Conservation (phyloP, 176 grass and related monocot genomes). For the Stipa capillata region DNA sequence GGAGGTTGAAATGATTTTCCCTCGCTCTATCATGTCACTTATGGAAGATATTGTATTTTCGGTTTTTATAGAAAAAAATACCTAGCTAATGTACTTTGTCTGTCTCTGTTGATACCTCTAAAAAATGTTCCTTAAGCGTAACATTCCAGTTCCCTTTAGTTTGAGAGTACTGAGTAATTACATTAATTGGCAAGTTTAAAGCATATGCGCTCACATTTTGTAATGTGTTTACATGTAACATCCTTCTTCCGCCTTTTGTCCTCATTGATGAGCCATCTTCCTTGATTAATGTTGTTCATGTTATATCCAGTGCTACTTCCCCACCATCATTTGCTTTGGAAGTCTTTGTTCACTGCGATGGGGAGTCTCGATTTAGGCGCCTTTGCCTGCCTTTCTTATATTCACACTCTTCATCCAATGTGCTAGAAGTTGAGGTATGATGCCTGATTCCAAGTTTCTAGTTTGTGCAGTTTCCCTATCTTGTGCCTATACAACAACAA, state of each 20-base stretch:
- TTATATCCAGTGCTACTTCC: constrained; percentile 66
- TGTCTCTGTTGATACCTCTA: background rate
- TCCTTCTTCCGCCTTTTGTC: background rate
- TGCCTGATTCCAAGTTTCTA: background rate
- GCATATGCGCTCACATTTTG: background rate
- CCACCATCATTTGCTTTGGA: constrained; percentile 98
- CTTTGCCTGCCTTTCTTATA: constrained; percentile 97
- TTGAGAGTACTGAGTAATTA: background rate
- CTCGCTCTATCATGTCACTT: background rate
- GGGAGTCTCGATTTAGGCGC: constrained; percentile 93
- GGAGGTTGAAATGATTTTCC: background rate
- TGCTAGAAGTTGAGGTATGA: constrained; percentile 94
- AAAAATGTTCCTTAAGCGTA: background rate
- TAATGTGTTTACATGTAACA: background rate
- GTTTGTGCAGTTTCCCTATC: background rate
- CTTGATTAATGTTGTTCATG: constrained; percentile 1
- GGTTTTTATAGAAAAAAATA: background rate
- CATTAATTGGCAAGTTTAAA: background rate
- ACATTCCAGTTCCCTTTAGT: constrained; percentile 15
- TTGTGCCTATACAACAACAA: background rate
- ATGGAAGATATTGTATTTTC: background rate
- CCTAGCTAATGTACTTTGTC: background rate
- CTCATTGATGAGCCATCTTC: background rate
- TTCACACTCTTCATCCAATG: constrained; percentile 96
- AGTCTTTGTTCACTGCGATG: constrained; percentile 92